Evolutionary conservation across 768 basidiomycete species (phyloP), one percentile per base, ranked within the genome.

Genomic region (Lentinula raphanica): DNA sequence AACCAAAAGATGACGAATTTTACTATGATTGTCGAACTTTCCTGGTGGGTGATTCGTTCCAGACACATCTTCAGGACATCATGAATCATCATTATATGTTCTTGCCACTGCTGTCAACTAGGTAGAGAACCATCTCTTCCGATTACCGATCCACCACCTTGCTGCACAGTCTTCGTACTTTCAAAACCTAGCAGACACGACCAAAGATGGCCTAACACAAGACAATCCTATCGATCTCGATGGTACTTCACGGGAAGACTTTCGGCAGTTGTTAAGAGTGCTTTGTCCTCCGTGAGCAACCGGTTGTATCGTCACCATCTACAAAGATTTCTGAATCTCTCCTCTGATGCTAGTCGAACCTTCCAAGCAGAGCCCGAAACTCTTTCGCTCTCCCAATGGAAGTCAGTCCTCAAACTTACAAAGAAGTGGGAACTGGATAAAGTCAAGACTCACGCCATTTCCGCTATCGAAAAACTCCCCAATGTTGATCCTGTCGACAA

Each of bases 191-290:
- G 36, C 29, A 28, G 49, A 49, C 29, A 13, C 25, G 40, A 39
- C n/a, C n/a, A n/a, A n/a, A n/a, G 51, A 53, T 4, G 51, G 36
- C 2, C 17, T 39, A 0, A 25, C 23, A 25, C 21, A 53, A 1
- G 23, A 39, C 6, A 19, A 39, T 53, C 51, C 51, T 7, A 53
- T 53, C 12, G 15, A 15, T 27, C 31, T 53, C 15, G 51, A 53
- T 53, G 51, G 23, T 11, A 38, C 40, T 3, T 53, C 21, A 36
- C 31, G 27, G 19, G 51, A 53, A 13, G 51, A 53, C 35, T 53
- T 53, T 28, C 51, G 51, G 35, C 51, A 53, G 28, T 38, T 53
- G 8, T 53, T 53, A 38, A 53, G 51, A 25, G 51, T 53, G 8
- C 8, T 53, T 38, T 53, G n/a, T 53, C 51, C 51, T 53, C 1